Evolutionary conservation across 352 stramenopile genomes (phyloP), one percentile per base, ranked within the genome.

Genomic region (Blastocystis sp.): DNA sequence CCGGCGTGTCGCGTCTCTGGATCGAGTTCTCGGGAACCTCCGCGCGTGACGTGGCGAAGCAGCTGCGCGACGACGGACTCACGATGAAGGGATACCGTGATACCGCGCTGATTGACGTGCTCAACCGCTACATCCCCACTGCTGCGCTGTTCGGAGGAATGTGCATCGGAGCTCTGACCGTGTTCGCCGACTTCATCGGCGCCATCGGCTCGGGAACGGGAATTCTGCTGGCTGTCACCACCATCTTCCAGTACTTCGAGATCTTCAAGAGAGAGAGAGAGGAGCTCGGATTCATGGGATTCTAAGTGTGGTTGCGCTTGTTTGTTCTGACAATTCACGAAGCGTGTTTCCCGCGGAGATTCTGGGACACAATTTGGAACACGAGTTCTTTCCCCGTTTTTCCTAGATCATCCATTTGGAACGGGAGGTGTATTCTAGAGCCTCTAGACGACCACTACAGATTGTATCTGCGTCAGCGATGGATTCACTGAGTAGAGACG

Each of bases 51-150:
- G 95, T 98, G 67, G 95, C 96, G 87, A 98, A 98, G 91, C 95
- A 99, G 90, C 91, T 98, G 51, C 91, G 94, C 87, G 95, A 98
- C 90, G 94, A 98, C 90, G 65, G 84, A 59, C 97, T 99, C 94
- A 94, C 97, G 53, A 98, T 98, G 93, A 98, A 97, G 91, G 96
- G 96, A 49, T 94, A 98, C 91, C 94, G 95, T 88, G 95, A 99
- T 90, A 94, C 92, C 84, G 90, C 91, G 11, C 93, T 98, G 49
- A 96, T 98, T 88, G 92, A 97, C 89, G 95, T 98, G 57, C 92
- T 99, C 76, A 98, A 98, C 91, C 92, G 95, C 87, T 99, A 99
- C 93, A 99, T 99, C 89, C 96, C 96, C 40, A 97, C 94, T 29
- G 96, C 96, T 29, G 96, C 96, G 46, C 94, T 95, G 18, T 98